A percentile compares a stretch with the other conserved stretches of the same genome.
Evolutionary conservation across 768 basidiomycete genomes (phyloP).

Genomic region (Psilocybe azurescens): DNA sequence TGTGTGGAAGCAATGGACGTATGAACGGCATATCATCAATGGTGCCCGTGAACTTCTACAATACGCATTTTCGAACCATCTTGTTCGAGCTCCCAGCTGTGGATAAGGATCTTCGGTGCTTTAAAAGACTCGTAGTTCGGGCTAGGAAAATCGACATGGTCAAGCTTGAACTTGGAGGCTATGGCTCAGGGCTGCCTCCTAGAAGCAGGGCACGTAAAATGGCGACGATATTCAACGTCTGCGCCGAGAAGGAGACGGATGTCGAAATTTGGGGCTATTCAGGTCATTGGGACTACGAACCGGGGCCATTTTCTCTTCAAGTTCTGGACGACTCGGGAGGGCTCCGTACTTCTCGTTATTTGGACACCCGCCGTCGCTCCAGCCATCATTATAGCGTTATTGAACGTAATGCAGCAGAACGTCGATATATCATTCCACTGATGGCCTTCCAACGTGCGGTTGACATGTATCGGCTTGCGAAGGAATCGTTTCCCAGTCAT

Average conservation of each 20-base stretch:
- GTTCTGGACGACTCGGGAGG: not conserved
- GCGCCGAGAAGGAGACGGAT: not conserved
- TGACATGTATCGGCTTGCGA: not conserved
- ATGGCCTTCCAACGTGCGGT: not conserved
- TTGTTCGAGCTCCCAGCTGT: not conserved
- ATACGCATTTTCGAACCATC: not conserved
- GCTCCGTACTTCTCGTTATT: not conserved
- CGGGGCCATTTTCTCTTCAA: not conserved
- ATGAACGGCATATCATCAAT: not conserved
- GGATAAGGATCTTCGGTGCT: slow-evolving; percentile 4
- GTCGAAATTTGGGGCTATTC: not conserved
- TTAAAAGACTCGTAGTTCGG: not conserved
- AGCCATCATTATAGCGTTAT: not conserved
- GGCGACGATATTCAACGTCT: slow-evolving; percentile 2
- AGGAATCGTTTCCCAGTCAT: not conserved
- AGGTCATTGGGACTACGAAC: not conserved
- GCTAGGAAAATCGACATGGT: not conserved
- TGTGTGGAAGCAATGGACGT: not conserved
- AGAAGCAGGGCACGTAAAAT: slow-evolving; percentile 1
- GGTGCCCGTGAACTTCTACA: not conserved
- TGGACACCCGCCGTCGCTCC: not conserved
- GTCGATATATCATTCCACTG: not conserved
- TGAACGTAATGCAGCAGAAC: not conserved
- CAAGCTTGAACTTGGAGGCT: not conserved
- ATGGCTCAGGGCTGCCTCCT: not conserved